Percentiles rank a stretch among this genome's conserved stretches.
Evolutionary conservation across 2,329 filamentous ascomycete species (phyloP).

Genomic region (Xylariales sp.): DNA sequence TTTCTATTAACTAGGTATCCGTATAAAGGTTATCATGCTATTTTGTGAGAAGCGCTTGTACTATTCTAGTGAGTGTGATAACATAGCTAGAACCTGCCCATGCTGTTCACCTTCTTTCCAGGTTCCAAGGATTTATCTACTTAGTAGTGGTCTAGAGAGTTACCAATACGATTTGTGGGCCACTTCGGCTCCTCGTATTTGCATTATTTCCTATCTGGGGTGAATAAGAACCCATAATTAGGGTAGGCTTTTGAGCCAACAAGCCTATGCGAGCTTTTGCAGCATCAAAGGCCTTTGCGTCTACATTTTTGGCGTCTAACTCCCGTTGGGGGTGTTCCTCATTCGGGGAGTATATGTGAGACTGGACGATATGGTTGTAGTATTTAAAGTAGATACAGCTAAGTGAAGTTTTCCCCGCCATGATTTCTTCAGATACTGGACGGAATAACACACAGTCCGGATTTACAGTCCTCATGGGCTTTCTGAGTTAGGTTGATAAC

Average conservation of each 20-base stretch:
- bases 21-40: neutral
- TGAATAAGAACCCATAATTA: too few relatives aligned
- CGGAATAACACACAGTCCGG: constrained; percentile 31
- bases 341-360: too few relatives aligned
- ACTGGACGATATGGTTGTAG: neutral
- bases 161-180: neutral
- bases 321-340: too few relatives aligned
- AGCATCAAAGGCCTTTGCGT: too few relatives aligned
- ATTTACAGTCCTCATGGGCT: constrained; percentile 35
- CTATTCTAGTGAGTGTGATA: neutral
- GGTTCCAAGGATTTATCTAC: neutral
- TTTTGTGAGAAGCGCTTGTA: neutral
- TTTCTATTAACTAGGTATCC: neutral
- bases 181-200: neutral
- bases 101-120: neutral
- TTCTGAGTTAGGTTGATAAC: constrained; percentile 39
- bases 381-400: neutral
- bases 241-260: too few relatives aligned
- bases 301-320: too few relatives aligned
- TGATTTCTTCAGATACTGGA: neutral
- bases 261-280: too few relatives aligned
- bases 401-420: neutral
- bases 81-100: neutral
- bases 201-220: too few relatives aligned
- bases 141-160: too few relatives aligned